Base-by-base conservation (phyloP, 768 basidiomycete species). In the Termitomyces sp. region DNA sequence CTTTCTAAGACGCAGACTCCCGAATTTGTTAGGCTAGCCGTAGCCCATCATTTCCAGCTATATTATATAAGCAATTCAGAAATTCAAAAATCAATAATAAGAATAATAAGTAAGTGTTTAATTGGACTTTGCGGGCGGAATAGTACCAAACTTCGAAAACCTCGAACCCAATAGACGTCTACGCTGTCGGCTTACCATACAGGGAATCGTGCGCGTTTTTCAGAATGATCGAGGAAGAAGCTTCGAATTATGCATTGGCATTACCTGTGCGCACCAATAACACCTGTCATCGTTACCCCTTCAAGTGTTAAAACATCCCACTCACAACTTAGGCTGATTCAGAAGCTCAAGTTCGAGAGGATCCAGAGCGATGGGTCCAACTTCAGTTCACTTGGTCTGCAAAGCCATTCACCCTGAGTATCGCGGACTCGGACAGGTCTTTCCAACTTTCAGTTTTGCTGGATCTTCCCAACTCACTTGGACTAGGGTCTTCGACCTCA, bases 361-460 rank as follows among this genome's bases (percentile, higher is more conserved):
- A 48, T 17, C 44, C 68, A 34, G 81, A 81, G 61, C 67, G 66
- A 57, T 90, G 87, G 86, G 76, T 81, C 25, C 75, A 79, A 21
- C 71, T 93, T 37, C 79, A 79, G 47, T 89, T 92, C 70, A 80
- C 80, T 9, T 90, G 90, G 88, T 74, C 82, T 19, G 88, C 87
- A 28, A 87, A 86, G 64, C 67, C 77, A 0, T 89, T 81, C 63
- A 74, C 73, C n/a, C 61, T 92, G 54, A 76, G 81, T 54, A 73
- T 94, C 9, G 88, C 88, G 7, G 88, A 89, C 46, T 88, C 88
- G 27, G 91, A 94, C 70, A 83, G 87, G 90, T 86, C 61, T n/a
- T 51, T 28, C 25, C 61, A n/a, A 42, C 23, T 39, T 32, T 14
- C 0, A 5, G 21, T 23, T 19, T n/a, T 39, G 11, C 8, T 6